A percentile compares a stretch with the other conserved stretches of the same genome.
Conservation (phyloP, 805 yeast species). For the Candida coleopterorum region DNA sequence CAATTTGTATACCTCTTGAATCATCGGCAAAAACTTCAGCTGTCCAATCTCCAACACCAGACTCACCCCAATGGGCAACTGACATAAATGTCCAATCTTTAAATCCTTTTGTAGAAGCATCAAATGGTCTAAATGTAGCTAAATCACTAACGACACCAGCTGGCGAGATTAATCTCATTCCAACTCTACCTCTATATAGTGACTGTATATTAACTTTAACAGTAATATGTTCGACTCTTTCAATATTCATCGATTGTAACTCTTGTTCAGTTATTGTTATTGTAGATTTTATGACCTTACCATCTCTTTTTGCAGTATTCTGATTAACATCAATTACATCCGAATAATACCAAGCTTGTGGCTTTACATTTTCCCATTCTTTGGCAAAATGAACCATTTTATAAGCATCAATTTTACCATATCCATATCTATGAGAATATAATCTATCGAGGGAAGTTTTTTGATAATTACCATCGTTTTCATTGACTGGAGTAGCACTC, state of each 20-base stretch:
- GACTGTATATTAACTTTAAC: constrained; percentile 70
- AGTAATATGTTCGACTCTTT: constrained; percentile 79
- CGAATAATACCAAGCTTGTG: constrained; percentile 77
- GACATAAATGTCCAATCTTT: constrained; percentile 88
- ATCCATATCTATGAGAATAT: constrained; percentile 86
- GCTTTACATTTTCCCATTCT: constrained; percentile 80
- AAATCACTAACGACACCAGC: constrained; percentile 66
- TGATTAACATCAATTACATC: constrained; percentile 34
- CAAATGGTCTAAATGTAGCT: constrained; percentile 63
- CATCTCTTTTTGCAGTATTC: constrained; percentile 13
- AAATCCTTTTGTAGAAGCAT: constrained; percentile 56
- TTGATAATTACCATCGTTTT: constrained; percentile 73
- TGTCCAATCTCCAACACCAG: constrained; percentile 78
- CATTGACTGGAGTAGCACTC: constrained; percentile 63
- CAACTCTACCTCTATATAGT: constrained; percentile 62
- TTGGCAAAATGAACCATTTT: constrained; percentile 66
- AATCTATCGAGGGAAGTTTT: constrained; percentile 57
- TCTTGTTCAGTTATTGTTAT: constrained; percentile 44
- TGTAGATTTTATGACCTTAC: constrained; percentile 22
- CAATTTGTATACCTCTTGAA: constrained; percentile 34
- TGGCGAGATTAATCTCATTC: constrained; percentile 68
- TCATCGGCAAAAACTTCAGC: constrained; percentile 47
- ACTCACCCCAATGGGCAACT: constrained; percentile 97
- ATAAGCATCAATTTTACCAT: constrained; percentile 86
- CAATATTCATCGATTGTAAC: constrained; percentile 54